These are phyloP conservation scores for Rosa hybrid DNA, from an alignment of 331 rosid species.

Conservation along the genomic window DNA sequence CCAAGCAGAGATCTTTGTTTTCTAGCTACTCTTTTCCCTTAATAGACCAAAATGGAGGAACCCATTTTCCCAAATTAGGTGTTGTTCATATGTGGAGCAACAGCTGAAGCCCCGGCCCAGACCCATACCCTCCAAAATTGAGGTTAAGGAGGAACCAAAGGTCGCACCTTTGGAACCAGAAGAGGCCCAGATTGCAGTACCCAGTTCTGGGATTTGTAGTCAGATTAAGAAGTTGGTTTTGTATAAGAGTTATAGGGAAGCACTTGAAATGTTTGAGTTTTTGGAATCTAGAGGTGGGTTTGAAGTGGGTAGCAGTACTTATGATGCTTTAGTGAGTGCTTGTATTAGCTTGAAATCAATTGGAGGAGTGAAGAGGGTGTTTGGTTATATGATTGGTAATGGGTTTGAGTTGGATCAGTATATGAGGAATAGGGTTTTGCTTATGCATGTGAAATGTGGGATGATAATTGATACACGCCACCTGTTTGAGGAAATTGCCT, in stretches of 20 bases:
- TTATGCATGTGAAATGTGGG: conserved; percentile 71
- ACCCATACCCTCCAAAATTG: conserved; percentile 44
- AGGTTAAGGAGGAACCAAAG: conserved; percentile 19
- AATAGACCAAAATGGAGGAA: conserved; percentile 35
- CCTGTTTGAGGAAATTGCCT: conserved; percentile 65
- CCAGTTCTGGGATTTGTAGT: conserved; percentile 49
- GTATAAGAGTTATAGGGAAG: conserved; percentile 49
- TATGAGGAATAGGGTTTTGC: conserved; percentile 70
- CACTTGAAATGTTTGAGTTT: conserved; percentile 77
- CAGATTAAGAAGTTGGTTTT: conserved; percentile 77
- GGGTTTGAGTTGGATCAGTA: conserved; percentile 68
- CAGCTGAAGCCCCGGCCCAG: conserved; percentile 47
- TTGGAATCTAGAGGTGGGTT: conserved; percentile 62
- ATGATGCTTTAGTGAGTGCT: conserved; percentile 68
- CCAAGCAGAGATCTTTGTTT: conserved; percentile 21
- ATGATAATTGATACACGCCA: conserved; percentile 69
- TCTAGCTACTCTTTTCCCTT: conserved; percentile 32
- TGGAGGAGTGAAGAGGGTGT: conserved; percentile 74
- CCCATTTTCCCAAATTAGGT: conserved; percentile 39
- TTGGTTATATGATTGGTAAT: conserved; percentile 42
- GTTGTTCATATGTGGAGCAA: conserved; percentile 47
- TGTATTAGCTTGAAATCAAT: conserved; percentile 67
- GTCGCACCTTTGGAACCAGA: conserved; percentile 14
- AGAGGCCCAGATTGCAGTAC: conserved; percentile 35
- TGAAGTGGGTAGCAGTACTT: conserved; percentile 54